Evolutionary conservation across 2,329 filamentous ascomycete species (phyloP).

Genomic region (Apiospora marii): DNA sequence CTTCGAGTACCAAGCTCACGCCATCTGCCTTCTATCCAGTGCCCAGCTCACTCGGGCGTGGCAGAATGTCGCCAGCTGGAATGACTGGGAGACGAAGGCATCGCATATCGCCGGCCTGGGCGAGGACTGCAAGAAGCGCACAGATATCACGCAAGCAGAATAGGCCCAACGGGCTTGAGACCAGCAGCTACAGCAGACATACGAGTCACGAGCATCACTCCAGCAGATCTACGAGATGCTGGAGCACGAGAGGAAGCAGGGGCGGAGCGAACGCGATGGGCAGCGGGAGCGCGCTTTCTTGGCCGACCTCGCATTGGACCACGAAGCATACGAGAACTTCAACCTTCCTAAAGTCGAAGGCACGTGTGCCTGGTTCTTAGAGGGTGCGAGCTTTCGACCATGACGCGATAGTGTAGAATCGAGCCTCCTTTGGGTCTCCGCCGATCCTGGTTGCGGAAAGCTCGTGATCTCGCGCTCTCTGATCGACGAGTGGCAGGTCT

Average conservation of each 20-base stretch:
- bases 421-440: not conserved
- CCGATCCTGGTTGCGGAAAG: not conserved
- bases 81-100: constrained; percentile 24
- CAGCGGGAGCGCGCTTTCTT: constrained; percentile 29
- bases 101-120: constrained; percentile 5
- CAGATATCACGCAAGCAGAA: constrained; percentile 21
- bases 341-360: constrained; percentile 38
- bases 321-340: constrained; percentile 40
- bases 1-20: constrained; percentile 34
- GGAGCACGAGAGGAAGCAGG: constrained; percentile 28
- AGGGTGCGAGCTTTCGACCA: constrained; percentile 35
- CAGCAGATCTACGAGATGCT: constrained; percentile 24
- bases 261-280: not conserved
- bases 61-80: constrained; percentile 28
- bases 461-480: not conserved
- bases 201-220: constrained; percentile 26
- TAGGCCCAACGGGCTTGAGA: not conserved
- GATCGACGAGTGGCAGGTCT: constrained; percentile 26
- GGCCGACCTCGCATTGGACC: constrained; percentile 34
- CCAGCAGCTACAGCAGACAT: constrained; percentile 26
- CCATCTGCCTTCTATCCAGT: constrained; percentile 29
- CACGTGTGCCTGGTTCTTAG: constrained; percentile 46
- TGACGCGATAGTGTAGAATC: constrained; percentile 37
- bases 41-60: constrained; percentile 31
- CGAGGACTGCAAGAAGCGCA: not conserved